Evolutionary conservation across 176 grass and related monocot genomes (phyloP).

Genomic region (Poa annua): DNA sequence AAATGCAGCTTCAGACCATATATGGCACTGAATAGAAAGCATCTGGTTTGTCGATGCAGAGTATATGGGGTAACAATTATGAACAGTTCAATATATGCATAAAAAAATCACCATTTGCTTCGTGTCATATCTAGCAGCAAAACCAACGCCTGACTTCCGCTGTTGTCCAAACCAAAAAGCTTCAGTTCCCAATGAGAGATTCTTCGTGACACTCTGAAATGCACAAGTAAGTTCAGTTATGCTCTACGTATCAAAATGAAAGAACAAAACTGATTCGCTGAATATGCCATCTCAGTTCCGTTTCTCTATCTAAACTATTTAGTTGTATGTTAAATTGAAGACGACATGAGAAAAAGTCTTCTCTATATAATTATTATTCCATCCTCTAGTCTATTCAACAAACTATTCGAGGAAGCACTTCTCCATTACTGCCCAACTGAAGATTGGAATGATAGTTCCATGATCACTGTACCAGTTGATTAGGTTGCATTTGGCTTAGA

Average conservation of each 20-base stretch:
- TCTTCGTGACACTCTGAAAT: slow-evolving; percentile 76
- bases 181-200: slow-evolving; percentile 82
- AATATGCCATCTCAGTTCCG: neutral
- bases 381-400: slow-evolving; percentile 16
- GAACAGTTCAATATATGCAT: slow-evolving; percentile 16
- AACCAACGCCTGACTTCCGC: slow-evolving; percentile 67
- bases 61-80: slow-evolving; percentile 9
- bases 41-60: neutral
- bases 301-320: neutral
- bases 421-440: neutral
- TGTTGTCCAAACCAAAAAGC: slow-evolving; percentile 67
- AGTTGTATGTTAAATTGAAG: slow-evolving; percentile 20
- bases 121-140: slow-evolving; percentile 80
- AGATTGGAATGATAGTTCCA: slow-evolving; percentile 1
- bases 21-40: neutral
- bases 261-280: neutral
- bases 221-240: neutral
- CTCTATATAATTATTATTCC: neutral
- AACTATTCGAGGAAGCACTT: neutral
- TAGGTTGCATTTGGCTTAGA: slow-evolving; percentile 11
- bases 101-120: slow-evolving; percentile 64
- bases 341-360: neutral
- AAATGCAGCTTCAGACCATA: slow-evolving; percentile 5
- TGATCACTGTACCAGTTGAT: neutral
- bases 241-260: neutral